phyloP scores from a whole-genome alignment of 2,329 filamentous ascomycete species.

The Epichloe bromicola region DNA sequence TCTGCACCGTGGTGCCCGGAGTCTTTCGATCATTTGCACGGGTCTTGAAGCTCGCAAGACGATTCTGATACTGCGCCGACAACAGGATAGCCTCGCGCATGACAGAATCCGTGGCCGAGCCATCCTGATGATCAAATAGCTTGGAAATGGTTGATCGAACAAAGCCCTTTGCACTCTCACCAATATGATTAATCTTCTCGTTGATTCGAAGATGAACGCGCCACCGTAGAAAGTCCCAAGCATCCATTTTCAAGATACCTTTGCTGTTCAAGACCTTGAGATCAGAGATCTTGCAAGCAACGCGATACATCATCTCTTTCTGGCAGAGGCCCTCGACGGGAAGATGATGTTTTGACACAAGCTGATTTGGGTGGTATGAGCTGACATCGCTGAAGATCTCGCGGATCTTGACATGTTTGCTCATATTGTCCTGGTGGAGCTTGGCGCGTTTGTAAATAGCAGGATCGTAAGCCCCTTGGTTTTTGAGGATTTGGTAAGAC shows the following conservation, averaged over 20 bases:
- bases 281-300: conserved; percentile 21
- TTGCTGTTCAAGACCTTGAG: conserved; percentile 13
- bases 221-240: conserved; percentile 26
- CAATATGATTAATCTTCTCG: conserved; percentile 3
- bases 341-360: conserved; percentile 20
- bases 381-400: conserved; percentile 19
- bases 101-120: conserved; percentile 14
- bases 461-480: conserved; percentile 6
- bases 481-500: neutral
- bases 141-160: conserved; percentile 9
- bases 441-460: conserved; percentile 9
- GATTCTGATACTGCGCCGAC: conserved; percentile 13
- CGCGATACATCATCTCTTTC: conserved; percentile 22
- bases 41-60: conserved; percentile 10
- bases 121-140: conserved; percentile 6
- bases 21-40: neutral
- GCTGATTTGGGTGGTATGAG: conserved; percentile 24
- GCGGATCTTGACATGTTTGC: conserved; percentile 20
- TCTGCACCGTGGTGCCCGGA: neutral
- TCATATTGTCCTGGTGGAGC: conserved; percentile 18
- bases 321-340: conserved; percentile 19
- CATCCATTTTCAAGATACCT: conserved; percentile 21
- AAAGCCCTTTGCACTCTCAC: conserved; percentile 4
- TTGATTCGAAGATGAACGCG: conserved; percentile 13
- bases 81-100: conserved; percentile 17